Percentiles rank a stretch among this genome's conserved stretches.
Conservation (phyloP, 176 grass and related monocot genomes). For the Aegilops longissima region DNA sequence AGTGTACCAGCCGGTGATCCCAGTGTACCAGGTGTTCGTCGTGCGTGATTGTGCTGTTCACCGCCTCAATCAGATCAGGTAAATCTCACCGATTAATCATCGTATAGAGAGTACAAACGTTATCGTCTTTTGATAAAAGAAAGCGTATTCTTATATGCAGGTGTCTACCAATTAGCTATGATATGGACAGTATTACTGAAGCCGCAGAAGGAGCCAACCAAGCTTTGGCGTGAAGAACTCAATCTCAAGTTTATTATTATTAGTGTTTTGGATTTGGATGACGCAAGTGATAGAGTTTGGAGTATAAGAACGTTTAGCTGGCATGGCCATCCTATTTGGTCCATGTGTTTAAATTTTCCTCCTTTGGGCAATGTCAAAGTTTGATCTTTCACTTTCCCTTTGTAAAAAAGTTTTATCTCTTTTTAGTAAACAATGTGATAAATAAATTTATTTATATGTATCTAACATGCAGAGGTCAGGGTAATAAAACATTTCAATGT, state of each 20-base stretch:
- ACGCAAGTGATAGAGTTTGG: not conserved
- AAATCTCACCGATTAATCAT: not conserved
- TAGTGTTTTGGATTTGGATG: too few species aligned
- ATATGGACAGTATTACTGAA: too few species aligned
- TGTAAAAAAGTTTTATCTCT: not conserved
- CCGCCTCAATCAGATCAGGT: not conserved
- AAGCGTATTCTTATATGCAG: too few species aligned
- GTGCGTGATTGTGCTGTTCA: not conserved
- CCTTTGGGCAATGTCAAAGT: not conserved
- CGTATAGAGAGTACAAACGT: not conserved
- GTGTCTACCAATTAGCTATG: too few species aligned
- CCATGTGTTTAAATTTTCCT: not conserved
- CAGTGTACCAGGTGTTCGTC: not conserved
- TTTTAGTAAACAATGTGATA: not conserved
- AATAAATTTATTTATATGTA: not conserved
- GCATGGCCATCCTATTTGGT: not conserved
- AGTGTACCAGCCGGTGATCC: not conserved
- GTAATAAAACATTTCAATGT: not conserved
- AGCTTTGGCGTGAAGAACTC: not conserved
- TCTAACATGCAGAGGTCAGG: not conserved
- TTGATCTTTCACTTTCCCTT: not conserved
- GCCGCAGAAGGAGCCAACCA: too few species aligned
- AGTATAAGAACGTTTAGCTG: not conserved
- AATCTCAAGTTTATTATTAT: not conserved
- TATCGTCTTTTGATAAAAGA: too few species aligned